phyloP scores from a whole-genome alignment of 495 filamentous ascomycete genomes.

The Lasiosphaeria hispida region DNA sequence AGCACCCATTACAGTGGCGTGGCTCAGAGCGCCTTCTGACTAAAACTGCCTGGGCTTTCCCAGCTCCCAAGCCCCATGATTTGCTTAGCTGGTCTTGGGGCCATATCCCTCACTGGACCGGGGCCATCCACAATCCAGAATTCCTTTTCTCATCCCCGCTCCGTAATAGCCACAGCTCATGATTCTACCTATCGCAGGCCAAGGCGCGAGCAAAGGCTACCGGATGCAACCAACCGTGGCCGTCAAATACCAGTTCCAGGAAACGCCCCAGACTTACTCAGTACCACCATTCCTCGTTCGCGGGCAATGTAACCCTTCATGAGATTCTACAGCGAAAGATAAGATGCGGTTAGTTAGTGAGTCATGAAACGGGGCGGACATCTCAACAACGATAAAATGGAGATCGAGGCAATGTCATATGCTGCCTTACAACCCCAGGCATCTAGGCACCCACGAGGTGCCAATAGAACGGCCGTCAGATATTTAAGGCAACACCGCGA shows the following conservation, averaged over 20 bases:
- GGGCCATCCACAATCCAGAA: no score
- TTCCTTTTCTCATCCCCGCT: no score
- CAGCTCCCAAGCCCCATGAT: no score
- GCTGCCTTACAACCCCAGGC: constrained; percentile 22
- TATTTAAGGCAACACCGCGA: background rate
- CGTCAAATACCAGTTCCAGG: constrained; percentile 88
- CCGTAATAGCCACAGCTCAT: background rate
- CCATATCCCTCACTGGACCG: no score
- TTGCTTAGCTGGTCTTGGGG: no score
- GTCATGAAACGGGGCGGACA: constrained; percentile 19
- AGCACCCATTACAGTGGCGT: no score
- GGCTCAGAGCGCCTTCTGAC: no score
- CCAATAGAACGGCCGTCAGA: background rate
- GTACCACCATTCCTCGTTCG: constrained; percentile 80
- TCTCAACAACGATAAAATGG: constrained; percentile 7
- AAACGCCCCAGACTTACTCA: constrained; percentile 89
- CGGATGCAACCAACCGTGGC: background rate
- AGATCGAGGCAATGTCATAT: background rate
- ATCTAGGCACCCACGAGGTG: background rate
- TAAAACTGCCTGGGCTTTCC: no score
- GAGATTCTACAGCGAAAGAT: constrained; percentile 60
- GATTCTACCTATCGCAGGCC: background rate
- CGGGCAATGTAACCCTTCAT: constrained; percentile 98
- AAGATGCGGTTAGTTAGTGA: constrained; percentile 26
- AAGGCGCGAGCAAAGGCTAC: background rate